A percentile compares a stretch with the other conserved stretches of the same genome.
These are phyloP conservation scores for Botrytis tulipae DNA, from an alignment of 2,329 filamentous ascomycete genomes.

Conservation along the genomic window DNA sequence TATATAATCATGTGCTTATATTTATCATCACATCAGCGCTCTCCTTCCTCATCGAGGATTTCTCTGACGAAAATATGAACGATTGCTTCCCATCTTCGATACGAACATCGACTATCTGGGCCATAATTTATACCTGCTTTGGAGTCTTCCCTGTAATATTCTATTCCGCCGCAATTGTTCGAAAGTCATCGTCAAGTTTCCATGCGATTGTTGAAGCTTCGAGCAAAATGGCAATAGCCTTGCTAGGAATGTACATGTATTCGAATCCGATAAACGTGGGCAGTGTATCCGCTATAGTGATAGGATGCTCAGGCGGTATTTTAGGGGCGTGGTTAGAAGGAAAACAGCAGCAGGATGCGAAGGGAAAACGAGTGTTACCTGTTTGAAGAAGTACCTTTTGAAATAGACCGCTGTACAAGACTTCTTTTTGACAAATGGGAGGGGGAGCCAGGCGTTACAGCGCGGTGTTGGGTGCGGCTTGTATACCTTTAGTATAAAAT, in stretches of 20 bases:
- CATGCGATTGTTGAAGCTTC: conserved; percentile 5
- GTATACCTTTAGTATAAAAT: background rate
- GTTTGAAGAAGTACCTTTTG: background rate
- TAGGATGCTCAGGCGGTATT: conserved; percentile 12
- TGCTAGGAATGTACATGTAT: conserved; percentile 14
- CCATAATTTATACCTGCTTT: conserved; percentile 15
- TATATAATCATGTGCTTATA: conserved; percentile 14
- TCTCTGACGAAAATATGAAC: conserved; percentile 18
- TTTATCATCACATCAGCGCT: conserved; percentile 1
- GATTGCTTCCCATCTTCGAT: conserved; percentile 12
- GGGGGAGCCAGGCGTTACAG: background rate
- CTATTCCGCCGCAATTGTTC: background rate
- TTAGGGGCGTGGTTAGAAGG: conserved; percentile 9
- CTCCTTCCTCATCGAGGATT: conserved; percentile 16
- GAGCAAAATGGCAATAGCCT: conserved; percentile 6
- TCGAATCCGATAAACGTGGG: background rate
- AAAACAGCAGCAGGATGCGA: conserved; percentile 7
- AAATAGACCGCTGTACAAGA: background rate
- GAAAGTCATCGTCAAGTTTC: conserved; percentile 3
- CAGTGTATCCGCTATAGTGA: conserved; percentile 4
- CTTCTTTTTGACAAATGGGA: background rate
- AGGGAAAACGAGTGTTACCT: background rate
- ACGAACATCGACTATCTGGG: conserved; percentile 3
- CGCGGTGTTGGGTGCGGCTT: background rate
- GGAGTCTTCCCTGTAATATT: conserved; percentile 13